Base-by-base conservation (phyloP, 176 grass and related monocot species). In the Cenchrus americanus region DNA sequence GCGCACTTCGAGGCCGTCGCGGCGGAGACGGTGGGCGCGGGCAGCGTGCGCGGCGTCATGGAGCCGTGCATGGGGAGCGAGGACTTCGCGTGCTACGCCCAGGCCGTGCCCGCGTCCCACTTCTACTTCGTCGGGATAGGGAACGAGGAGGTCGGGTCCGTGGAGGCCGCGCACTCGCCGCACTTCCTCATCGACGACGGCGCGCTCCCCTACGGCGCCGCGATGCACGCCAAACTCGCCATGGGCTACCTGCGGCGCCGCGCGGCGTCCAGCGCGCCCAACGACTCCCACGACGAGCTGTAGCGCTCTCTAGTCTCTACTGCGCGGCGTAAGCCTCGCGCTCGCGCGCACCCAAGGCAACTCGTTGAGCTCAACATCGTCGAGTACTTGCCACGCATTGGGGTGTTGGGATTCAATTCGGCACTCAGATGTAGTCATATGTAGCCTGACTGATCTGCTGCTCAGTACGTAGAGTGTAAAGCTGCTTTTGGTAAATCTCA, bases 121-220 rank as follows among this genome's bases (percentile, higher is more conserved):
- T 98, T 95, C 87, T 98, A 98, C 85, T 98, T 93, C 73, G 59
- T 98, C 41, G 96, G 96, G 53, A 83, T 88, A 42, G 14, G 75
- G 11, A 86, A 90, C 64, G 91, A 83, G 34, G 23, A 75, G 2
- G 13, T 27, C 12, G 90, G 81, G 7, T 62, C 70, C 17, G 63
- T 57, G 41, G 71, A 89, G 68, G 48, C 18, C 61, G 66, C 79
- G 27, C 96, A 98, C 79, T 93, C 91, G 40, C 93, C 96, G 47
- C 92, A 83, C 44, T 98, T 90, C 78, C 64, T 71, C 67, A n/a
- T 98, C 41, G 90, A 98, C 62, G 96, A 98, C 65, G 93, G 1
- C 23, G 89, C 87, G 22, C 80, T 98, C 4, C 89, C 96, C 1
- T 94, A 90, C 60, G 96, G 96, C 51, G 89, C 96, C 12, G 89